phyloP scores from a whole-genome alignment of 192 early-diverging fungal species.

The Endogone sp. region DNA sequence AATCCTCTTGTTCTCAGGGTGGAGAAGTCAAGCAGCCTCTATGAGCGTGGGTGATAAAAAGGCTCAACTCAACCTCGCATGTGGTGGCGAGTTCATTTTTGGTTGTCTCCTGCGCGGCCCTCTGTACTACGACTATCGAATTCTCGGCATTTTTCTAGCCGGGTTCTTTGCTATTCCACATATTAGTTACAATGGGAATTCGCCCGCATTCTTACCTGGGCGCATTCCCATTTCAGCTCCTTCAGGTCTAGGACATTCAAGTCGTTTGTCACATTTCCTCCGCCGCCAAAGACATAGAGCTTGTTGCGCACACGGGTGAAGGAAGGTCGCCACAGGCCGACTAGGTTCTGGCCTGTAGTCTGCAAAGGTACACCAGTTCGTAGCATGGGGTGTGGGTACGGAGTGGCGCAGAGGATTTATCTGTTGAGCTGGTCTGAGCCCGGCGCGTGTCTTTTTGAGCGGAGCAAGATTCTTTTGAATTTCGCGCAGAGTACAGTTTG shows the following conservation, averaged over 20 bases:
- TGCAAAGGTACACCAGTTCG: slow-evolving; percentile 39
- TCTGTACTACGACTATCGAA: too few species aligned
- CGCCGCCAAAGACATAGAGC: slow-evolving; percentile 50
- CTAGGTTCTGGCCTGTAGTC: slow-evolving; percentile 49
- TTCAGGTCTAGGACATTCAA: slow-evolving; percentile 45
- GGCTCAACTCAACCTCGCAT: too few species aligned
- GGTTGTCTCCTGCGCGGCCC: too few species aligned
- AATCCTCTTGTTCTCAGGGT: too few species aligned
- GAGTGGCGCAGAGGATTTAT: neutral
- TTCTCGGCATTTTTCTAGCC: too few species aligned
- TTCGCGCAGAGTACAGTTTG: too few species aligned
- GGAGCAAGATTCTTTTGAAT: too few species aligned
- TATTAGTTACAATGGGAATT: neutral
- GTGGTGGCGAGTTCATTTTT: too few species aligned
- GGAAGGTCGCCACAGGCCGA: slow-evolving; percentile 51
- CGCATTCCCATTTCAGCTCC: slow-evolving; percentile 45
- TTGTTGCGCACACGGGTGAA: slow-evolving; percentile 48
- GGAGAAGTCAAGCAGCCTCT: too few species aligned
- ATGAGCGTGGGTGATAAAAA: too few species aligned
- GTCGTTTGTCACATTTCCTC: slow-evolving; percentile 54
- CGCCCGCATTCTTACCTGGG: slow-evolving; percentile 36
- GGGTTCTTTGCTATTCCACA: too few species aligned
- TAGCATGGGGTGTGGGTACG: slow-evolving; percentile 14
- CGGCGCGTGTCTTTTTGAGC: too few species aligned
- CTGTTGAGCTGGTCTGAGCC: neutral